Percentiles rank a stretch among this genome's conserved stretches.
Evolutionary conservation across 2,329 filamentous ascomycete genomes (phyloP).

Genomic region (Diaporthe ilicicola): DNA sequence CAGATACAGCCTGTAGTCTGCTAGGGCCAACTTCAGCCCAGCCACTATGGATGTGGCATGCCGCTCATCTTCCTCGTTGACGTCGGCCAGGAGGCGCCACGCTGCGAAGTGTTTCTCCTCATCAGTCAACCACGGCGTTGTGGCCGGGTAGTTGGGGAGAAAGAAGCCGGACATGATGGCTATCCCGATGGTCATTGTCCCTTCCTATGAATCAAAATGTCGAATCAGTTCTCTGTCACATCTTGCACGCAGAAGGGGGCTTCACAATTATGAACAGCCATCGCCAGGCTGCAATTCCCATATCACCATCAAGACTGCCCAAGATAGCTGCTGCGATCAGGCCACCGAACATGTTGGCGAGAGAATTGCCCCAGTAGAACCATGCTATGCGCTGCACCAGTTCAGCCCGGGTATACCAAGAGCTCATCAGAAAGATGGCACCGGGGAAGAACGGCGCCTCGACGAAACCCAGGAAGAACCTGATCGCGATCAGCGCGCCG

Average conservation of each 20-base stretch:
- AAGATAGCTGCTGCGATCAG: constrained; percentile 59
- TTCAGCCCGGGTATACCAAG: constrained; percentile 54
- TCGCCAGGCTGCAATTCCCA: constrained; percentile 43
- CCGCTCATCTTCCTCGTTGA: constrained; percentile 38
- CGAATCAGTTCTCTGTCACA: background rate
- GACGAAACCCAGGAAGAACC: constrained; percentile 58
- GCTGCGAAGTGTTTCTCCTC: constrained; percentile 35
- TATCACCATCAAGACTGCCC: constrained; percentile 46
- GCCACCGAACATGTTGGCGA: constrained; percentile 61
- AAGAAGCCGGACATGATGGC: constrained; percentile 31
- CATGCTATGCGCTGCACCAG: constrained; percentile 55
- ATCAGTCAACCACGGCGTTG: constrained; percentile 33
- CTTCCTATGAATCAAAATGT: background rate
- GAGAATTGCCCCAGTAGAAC: constrained; percentile 55
- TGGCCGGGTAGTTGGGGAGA: constrained; percentile 35
- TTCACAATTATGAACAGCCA: constrained; percentile 44
- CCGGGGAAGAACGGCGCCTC: constrained; percentile 59
- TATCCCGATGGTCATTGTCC: constrained; percentile 30
- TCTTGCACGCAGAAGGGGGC: background rate
- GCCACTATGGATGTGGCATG: constrained; percentile 32
- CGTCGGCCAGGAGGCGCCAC: constrained; percentile 33
- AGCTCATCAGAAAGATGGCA: constrained; percentile 55
- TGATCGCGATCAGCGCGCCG: constrained; percentile 50
- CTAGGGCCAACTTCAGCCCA: constrained; percentile 40
- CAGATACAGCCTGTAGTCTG: constrained; percentile 55